These are phyloP conservation scores for Penicillium paneum DNA, from an alignment of 2,329 filamentous ascomycete genomes.

Conservation along the genomic window DNA sequence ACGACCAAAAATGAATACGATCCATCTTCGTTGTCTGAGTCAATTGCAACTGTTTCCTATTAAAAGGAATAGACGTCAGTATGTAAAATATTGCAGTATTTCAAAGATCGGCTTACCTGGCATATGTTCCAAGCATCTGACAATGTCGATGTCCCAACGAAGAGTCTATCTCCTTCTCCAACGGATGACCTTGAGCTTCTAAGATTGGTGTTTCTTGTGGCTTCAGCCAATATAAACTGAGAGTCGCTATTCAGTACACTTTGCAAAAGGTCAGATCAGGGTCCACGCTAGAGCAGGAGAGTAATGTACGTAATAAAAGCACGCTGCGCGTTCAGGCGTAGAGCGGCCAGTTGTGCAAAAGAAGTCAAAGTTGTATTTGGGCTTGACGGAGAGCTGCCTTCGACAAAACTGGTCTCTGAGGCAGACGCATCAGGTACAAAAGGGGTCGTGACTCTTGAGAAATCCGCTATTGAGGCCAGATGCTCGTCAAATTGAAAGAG, in stretches of 20 bases:
- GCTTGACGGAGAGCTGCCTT: conserved; percentile 1
- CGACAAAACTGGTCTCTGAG: not conserved
- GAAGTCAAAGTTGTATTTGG: conserved; percentile 16
- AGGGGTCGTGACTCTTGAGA: not conserved
- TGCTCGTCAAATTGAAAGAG: not conserved
- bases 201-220: conserved; percentile 9
- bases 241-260: conserved; percentile 16
- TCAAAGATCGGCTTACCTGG: not conserved
- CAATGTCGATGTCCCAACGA: conserved; percentile 7
- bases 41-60: conserved; percentile 3
- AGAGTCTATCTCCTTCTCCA: not conserved
- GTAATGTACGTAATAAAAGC: conserved; percentile 13
- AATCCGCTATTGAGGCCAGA: not conserved
- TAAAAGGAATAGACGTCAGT: not conserved
- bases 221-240: conserved; percentile 19
- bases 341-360: conserved; percentile 15
- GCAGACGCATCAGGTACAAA: not conserved
- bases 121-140: conserved; percentile 13
- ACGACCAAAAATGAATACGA: conserved; percentile 22
- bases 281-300: not conserved
- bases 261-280: not conserved
- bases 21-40: not conserved
- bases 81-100: no score
- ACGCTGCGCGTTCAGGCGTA: conserved; percentile 14
- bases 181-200: not conserved